phyloP scores from a whole-genome alignment of 106 monocot species.

The Acanthochlamys bracteata region DNA sequence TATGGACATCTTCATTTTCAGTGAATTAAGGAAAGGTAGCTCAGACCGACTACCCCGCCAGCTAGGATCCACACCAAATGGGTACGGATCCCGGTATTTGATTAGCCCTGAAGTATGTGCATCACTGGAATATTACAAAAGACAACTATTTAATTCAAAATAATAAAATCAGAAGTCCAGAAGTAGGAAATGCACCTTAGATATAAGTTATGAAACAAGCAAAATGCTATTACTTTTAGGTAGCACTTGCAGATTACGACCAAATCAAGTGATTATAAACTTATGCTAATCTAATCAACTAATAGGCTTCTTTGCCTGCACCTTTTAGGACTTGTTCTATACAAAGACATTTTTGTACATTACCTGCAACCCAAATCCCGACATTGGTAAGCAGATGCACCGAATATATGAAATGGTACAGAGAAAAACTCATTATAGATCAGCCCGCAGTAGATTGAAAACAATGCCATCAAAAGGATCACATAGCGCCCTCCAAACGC shows the following conservation, averaged over 20 bases:
- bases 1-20: slow-evolving; percentile 99
- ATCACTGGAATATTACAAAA: slow-evolving; percentile 58
- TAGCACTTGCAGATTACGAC: too few species aligned
- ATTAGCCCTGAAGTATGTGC: slow-evolving; percentile 66
- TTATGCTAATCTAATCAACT: too few species aligned
- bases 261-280: too few species aligned
- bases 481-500: slow-evolving; percentile 99
- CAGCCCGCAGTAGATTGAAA: slow-evolving; percentile 97
- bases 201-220: too few species aligned
- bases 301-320: too few species aligned
- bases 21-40: slow-evolving; percentile 91
- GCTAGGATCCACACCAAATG: slow-evolving; percentile 97
- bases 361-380: slow-evolving; percentile 76
- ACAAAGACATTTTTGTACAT: background rate
- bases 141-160: slow-evolving; percentile 3
- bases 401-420: slow-evolving; percentile 91
- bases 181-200: too few species aligned
- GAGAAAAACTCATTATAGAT: slow-evolving; percentile 99
- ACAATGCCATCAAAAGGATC: slow-evolving; percentile 89
- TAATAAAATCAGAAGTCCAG: background rate
- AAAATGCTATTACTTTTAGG: too few species aligned
- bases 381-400: slow-evolving; percentile 89
- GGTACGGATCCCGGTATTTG: slow-evolving; percentile 80
- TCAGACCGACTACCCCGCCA: slow-evolving; percentile 97
- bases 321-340: too few species aligned